Evolutionary conservation across 768 basidiomycete genomes (phyloP), one percentile per base, ranked within the genome.

Genomic region (Phlebiopsis flavidoalba): DNA sequence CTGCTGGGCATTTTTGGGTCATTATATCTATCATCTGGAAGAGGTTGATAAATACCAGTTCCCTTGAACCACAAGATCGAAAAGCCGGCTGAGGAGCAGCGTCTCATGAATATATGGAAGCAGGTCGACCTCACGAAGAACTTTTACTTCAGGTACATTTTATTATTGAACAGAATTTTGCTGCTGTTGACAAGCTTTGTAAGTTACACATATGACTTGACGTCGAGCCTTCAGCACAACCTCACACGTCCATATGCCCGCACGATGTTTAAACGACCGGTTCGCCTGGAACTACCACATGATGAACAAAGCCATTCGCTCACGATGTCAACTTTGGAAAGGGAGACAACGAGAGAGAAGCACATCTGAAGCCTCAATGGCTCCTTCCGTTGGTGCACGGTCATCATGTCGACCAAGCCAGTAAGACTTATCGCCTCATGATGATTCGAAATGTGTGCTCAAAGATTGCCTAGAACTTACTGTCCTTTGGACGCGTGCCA

Each of bases 41-140:
- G 88, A 83, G 66, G 91, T 94, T 1, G 90, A 94, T 36, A 86
- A 36, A 75, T 93, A 14, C 86, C 91, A 2, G 79, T 98, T 26
- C 83, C 83, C 17, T 83, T 82, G 67, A 89, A 84, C 61, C 92
- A 89, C 75, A 94, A 89, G 75, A 74, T 93, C 19, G 96, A 97
- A 49, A 89, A 90, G 65, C 88, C 89, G 0, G 80, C 90, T 0
- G 94, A 97, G 68, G 95, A 98, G 69, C 89, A 91, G 67, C 85
- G 93, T 8, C 79, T 95, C 36, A 85, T 95, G 77, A 88, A 86
- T 61, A 84, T 91, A 8, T 99, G 98, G 79, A 95, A 94, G 70
- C 93, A 95, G 72, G 95, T 98, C 1, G 96, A 99, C 69, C 85
- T 98, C 82, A 88, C 90, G n/a, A 98, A 98, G 76, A 98, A 98